Evolutionary conservation across 163 green algal genomes (phyloP).

Genomic region (Chlorella variabilis): DNA sequence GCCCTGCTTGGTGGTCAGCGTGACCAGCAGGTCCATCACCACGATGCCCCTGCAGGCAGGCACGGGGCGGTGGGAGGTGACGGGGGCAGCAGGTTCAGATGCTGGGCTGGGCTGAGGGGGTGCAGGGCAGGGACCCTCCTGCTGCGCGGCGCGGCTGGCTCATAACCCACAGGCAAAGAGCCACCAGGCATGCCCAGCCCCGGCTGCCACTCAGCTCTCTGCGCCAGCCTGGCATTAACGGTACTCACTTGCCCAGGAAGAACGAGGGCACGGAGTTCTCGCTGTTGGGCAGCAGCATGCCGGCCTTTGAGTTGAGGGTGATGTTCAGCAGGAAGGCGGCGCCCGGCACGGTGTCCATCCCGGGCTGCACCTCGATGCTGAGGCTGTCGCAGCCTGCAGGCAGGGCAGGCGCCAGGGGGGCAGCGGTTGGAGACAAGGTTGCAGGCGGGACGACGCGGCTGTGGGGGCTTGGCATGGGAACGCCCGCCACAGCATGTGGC

Average conservation of each 20-base stretch:
- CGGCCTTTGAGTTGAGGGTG: conserved; percentile 35
- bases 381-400: conserved; percentile 49
- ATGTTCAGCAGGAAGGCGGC: conserved; percentile 56
- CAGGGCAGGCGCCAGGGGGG: neutral
- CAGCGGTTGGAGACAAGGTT: neutral
- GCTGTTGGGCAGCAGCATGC: conserved; percentile 35
- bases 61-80: neutral
- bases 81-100: neutral
- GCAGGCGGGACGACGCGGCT: neutral
- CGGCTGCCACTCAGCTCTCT: too few species aligned
- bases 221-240: too few species aligned
- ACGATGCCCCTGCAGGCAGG: conserved; percentile 28
- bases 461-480: too few species aligned
- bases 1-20: conserved; percentile 43
- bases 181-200: too few species aligned
- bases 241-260: conserved; percentile 44
- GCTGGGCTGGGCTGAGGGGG: too few species aligned
- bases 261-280: conserved; percentile 22
- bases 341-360: conserved; percentile 28
- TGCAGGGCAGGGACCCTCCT: too few species aligned
- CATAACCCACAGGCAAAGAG: too few species aligned
- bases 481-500: too few species aligned
- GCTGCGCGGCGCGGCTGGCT: too few species aligned
- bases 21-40: conserved; percentile 54
- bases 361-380: conserved; percentile 35